Evolutionary conservation across 2,329 filamentous ascomycete species (phyloP), one percentile per base, ranked within the genome.

Genomic region (Xylaria sp.): DNA sequence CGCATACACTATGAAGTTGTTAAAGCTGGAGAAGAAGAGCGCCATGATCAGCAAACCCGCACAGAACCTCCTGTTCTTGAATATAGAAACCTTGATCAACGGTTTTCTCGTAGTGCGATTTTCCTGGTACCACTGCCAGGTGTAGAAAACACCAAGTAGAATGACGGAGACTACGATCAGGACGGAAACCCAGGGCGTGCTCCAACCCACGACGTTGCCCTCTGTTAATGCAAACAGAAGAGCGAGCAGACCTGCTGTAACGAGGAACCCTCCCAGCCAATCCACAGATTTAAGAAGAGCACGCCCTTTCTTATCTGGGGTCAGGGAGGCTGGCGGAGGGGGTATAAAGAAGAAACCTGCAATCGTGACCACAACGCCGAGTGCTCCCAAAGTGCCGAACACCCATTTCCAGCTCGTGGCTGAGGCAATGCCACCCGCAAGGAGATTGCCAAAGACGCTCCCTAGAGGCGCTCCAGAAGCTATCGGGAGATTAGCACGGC

Each of bases 121-220:
- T 74, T 91, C 89, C 27, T 89, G 84, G 69, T 86, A 83, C 54
- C 83, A 81, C 75, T 92, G 89, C 89, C 90, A 92, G 55, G 84
- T 78, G 32, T 86, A 84, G 72, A 92, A 91, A 1, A 82, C 78
- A 3, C 78, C 81, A 3, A 92, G 80, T 16, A 91, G 80, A 5
- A 89, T 69, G 10, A 91, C 18, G 0, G 89, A 85, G 3, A 90
- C 78, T 2, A 88, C 86, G 42, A 92, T 87, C 18, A 91, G 79
- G 1, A 83, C 81, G 0, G 87, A 84, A 5, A 92, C 83, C 86
- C 88, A 92, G 0, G 89, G 84, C 0, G 85, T 87, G 8, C 79
- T 77, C 91, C 91, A 93, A 5, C 91, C 90, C 1, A 90, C 87
- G 0, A 91, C 87, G 71, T 91, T 92, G 23, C 90, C 91, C 75